A percentile compares a stretch with the other conserved stretches of the same genome.
Conservation (phyloP, 129 eudicot species). For the Ambrosia artemisiifolia region DNA sequence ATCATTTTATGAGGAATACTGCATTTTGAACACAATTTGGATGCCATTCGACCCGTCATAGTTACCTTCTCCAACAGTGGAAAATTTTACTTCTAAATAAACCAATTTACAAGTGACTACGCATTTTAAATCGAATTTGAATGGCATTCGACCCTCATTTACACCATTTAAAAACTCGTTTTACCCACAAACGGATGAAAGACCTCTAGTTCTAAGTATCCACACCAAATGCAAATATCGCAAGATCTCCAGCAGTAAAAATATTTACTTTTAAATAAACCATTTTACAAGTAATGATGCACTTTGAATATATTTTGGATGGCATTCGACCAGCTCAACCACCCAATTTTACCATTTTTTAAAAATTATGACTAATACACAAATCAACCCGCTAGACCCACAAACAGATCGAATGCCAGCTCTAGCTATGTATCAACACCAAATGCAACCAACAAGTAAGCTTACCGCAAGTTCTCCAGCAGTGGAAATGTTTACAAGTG, state of each 20-base stretch:
- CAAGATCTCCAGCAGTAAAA: slow-evolving; percentile 81
- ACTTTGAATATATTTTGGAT: no score
- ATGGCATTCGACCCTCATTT: not conserved
- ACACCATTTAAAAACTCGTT: no score
- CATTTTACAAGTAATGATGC: no score
- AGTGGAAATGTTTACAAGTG: slow-evolving; percentile 52
- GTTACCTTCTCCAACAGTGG: no score
- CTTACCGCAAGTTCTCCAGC: slow-evolving; percentile 92
- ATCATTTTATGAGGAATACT: not conserved
- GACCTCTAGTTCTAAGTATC: no score
- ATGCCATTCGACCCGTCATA: not conserved
- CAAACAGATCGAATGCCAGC: not conserved
- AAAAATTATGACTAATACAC: not conserved
- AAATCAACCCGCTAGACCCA: not conserved
- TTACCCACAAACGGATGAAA: no score
- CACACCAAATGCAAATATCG: slow-evolving; percentile 43
- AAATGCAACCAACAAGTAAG: not conserved
- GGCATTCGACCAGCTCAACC: no score
- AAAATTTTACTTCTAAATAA: no score
- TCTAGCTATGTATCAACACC: not conserved
- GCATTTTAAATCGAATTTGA: no score
- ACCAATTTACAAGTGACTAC: no score
- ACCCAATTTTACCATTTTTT: not conserved
- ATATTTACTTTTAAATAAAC: no score
- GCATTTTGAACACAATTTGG: not conserved